A percentile compares a stretch with the other conserved stretches of the same genome.
Conservation (phyloP, 768 basidiomycete genomes). For the Fomitopsis pulvina region DNA sequence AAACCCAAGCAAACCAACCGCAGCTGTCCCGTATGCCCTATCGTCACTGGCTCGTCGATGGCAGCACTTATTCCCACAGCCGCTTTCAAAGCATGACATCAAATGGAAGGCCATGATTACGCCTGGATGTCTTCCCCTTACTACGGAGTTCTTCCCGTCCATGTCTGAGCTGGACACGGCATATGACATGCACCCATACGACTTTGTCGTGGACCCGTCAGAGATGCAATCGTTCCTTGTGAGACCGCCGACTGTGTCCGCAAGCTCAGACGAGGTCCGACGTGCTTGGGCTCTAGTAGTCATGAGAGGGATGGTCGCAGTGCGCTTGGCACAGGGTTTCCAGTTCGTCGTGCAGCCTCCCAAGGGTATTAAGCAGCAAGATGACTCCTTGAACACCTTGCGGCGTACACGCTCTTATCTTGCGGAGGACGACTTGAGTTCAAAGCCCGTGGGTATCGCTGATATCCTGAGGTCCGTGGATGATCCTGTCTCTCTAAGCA, state of each 20-base stretch:
- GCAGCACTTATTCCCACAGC: conserved; percentile 79
- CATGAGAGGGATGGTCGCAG: conserved; percentile 91
- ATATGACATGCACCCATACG: conserved; percentile 82
- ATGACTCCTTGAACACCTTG: conserved; percentile 26
- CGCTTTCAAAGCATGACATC: conserved; percentile 73
- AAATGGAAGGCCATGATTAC: conserved; percentile 89
- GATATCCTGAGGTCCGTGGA: conserved; percentile 52
- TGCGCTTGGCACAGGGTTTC: conserved; percentile 89
- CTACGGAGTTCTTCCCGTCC: conserved; percentile 83
- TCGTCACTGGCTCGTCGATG: conserved; percentile 79
- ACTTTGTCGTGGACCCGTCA: conserved; percentile 76
- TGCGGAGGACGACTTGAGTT: conserved; percentile 44
- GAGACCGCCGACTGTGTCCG: conserved; percentile 46
- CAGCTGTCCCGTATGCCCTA: conserved; percentile 53
- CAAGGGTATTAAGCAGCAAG: conserved; percentile 22
- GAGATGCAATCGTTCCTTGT: conserved; percentile 89
- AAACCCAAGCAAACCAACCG: conserved; percentile 64
- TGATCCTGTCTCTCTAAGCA: conserved; percentile 84
- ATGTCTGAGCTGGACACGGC: conserved; percentile 65
- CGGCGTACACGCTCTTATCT: conserved; percentile 53
- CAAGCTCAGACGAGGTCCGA: conserved; percentile 49
- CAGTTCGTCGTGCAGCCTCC: conserved; percentile 72
- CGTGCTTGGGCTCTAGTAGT: conserved; percentile 71
- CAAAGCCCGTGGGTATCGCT: conserved; percentile 57
- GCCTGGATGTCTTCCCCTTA: conserved; percentile 84